Base-by-base conservation (phyloP, 2,329 filamentous ascomycete genomes). In the Neopestalotiopsis sp. region DNA sequence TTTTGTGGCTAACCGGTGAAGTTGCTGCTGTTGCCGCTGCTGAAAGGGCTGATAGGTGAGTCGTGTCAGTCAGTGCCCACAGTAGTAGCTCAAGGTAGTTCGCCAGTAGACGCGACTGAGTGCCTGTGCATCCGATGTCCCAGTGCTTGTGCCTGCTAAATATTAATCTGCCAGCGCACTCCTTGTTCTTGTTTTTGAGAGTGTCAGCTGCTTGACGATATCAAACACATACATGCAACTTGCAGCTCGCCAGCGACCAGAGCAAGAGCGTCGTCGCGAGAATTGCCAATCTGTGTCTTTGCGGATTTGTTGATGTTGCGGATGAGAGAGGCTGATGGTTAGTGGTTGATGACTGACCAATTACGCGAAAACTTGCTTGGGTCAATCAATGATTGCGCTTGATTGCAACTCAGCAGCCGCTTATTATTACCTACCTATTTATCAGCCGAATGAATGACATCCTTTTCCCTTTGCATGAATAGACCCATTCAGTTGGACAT, bases 1-100 rank as follows among this genome's bases (percentile, higher is more conserved):
- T 38, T 20, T 28, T 38, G 10, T 64, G 17, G 7, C 14, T 17
- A 52, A 52, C 62, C 63, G 49, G 63, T 66, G 63, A 56, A 66
- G 45, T 40, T 65, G 62, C 40, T 34, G 38, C 13, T 14, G 60
- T 5, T 30, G 57, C 30, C 12, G 38, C 30, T 9, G 38, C 30
- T 24, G 42, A 17, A 24, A 28, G 20, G 62, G 38, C 30, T 24
- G 42, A 17, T 13, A 28, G 20, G 62, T 12, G 40, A 38, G 10
- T 10, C 45, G 45, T 52, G 45, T 17, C 45, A 17, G 45, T 52
- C 14, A 9, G 45, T 52, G 45, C 45, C 45, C 14, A n/a, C 45
- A 52, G n/a, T 17, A 7, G 10, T 52, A 52, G 45, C 45, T 20
- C 20, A n/a, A 17, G 5, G 45, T 38, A 38, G 34, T 38, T 3